Percentiles rank a stretch among this genome's conserved stretches.
Conservation (phyloP, 345 rosid species). For the Melaleuca alternifolia region DNA sequence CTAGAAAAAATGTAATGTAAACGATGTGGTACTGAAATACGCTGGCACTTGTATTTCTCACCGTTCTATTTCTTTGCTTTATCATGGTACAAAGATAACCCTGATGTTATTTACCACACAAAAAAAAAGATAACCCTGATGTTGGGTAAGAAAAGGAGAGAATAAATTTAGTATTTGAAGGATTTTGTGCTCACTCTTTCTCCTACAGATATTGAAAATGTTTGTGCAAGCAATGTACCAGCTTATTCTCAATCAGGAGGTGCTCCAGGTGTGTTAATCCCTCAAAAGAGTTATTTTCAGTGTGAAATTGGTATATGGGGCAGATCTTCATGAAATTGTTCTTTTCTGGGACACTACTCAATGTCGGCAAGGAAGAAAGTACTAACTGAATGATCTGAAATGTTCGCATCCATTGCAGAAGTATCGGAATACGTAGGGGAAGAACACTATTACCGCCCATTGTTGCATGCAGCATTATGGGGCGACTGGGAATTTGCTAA, state of each 20-base stretch:
- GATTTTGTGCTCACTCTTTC: too few relatives aligned
- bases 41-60: too few relatives aligned
- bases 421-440: neutral
- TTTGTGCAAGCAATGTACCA: neutral
- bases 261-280: neutral
- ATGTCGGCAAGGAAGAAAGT: neutral
- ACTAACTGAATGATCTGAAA: neutral
- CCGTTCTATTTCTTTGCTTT: too few relatives aligned
- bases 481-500: neutral
- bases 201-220: neutral
- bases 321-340: neutral
- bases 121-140: too few relatives aligned
- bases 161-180: too few relatives aligned
- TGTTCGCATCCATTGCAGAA: neutral
- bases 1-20: fast-evolving
- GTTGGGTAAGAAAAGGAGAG: too few relatives aligned
- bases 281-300: fast-evolving
- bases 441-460: neutral
- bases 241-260: neutral
- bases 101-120: too few relatives aligned
- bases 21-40: too few relatives aligned
- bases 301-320: neutral
- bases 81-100: too few relatives aligned
- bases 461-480: neutral
- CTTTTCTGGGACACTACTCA: neutral